Percentiles rank a stretch among this genome's conserved stretches.
Conservation (phyloP, 176 grass and related monocot genomes). For the Carex parvula region DNA sequence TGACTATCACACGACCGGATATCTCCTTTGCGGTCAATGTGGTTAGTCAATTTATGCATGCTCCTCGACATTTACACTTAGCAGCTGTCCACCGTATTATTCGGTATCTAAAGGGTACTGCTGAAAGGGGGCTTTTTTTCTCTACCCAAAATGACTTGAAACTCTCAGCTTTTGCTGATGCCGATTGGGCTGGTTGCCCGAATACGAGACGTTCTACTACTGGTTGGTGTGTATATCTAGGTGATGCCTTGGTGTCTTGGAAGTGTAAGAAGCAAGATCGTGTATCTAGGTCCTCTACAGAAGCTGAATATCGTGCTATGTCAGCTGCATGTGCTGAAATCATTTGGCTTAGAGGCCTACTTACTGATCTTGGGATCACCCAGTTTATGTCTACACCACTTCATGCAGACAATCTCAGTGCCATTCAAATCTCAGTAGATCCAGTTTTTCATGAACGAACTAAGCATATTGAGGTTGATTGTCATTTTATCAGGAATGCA, state of each 20-base stretch:
- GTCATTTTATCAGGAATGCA: background rate
- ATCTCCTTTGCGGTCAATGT: background rate
- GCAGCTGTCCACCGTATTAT: background rate
- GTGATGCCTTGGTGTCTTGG: background rate
- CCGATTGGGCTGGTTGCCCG: background rate
- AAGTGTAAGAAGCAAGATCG: background rate
- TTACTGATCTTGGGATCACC: background rate
- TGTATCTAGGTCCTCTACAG: background rate
- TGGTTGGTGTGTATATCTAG: background rate
- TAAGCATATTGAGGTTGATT: conserved; percentile 20
- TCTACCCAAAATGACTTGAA: background rate
- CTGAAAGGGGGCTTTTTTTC: background rate
- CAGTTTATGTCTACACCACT: background rate
- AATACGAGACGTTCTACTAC: background rate
- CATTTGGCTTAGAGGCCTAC: background rate
- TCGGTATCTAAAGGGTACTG: background rate
- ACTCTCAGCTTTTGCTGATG: background rate
- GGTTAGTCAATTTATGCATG: background rate
- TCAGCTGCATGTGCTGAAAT: background rate
- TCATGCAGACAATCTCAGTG: background rate
- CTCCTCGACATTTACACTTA: background rate
- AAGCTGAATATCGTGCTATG: background rate
- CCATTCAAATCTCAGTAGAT: background rate
- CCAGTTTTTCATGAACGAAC: background rate
- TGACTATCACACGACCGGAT: background rate